Evolutionary conservation across 257 asterid species (phyloP), one percentile per base, ranked within the genome.

Genomic region (Jacaranda copaia): DNA sequence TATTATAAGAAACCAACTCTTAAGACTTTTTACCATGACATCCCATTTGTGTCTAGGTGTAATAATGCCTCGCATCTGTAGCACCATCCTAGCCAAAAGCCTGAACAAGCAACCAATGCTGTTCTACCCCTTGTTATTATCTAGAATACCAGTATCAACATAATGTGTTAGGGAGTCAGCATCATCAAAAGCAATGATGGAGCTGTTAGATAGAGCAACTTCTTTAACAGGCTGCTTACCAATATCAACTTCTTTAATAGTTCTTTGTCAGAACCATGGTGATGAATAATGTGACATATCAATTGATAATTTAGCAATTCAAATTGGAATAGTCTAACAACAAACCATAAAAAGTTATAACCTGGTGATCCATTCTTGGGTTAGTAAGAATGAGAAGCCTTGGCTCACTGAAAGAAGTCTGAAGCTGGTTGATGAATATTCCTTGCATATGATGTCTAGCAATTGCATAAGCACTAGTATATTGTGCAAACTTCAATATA

Each of bases 391-490:
- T 74, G 55, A 82, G 78, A 45, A 82, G 80, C 66, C 85, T 82
- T 59, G 85, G 85, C 80, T 82, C 85, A 20, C 80, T 78, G 61
- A 78, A 82, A 19, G 85, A 82, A 14, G 85, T 82, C 67, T 82
- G 85, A 16, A 84, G 75, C 73, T 84, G 84, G 19, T 80, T 84
- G 16, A 83, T 84, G 48, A 84, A 81, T 5, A 81, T 81, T 36
- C 87, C 87, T 68, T 83, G 87, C 13, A 85, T 84, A 71, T 84
- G 87, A 14, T 81, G 85, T 8, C 87, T 85, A 19, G 87, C 87
- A 77, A 84, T 84, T 0, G 87, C 83, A 6, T 81, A 78, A 61
- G 77, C 79, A 70, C 88, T 84, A 10, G 88, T 84, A 16, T 84
- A 81, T 39, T 81, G 84, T 0, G 88, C 88, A 55, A 84, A 84